Conservation (phyloP, 139 green algal genomes). For the Chloropicon primus region DNA sequence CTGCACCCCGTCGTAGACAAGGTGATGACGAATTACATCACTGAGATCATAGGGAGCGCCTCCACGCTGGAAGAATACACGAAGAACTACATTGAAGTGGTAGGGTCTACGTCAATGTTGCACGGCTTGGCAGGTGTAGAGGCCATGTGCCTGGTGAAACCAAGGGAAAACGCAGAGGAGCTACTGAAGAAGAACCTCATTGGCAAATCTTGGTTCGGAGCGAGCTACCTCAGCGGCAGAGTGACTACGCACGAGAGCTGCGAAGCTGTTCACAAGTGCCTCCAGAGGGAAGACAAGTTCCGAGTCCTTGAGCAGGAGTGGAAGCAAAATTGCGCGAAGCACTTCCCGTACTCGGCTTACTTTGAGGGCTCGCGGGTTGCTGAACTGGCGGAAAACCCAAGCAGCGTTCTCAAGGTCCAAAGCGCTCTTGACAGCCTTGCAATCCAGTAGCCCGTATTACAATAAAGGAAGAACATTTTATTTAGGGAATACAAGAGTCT, state of each 20-base stretch:
- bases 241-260: conserved; percentile 17
- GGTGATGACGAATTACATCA: conserved; percentile 24
- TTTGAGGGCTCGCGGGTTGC: conserved; percentile 33
- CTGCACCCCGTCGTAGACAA: conserved; percentile 21
- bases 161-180: conserved; percentile 9
- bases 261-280: conserved; percentile 29
- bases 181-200: conserved; percentile 8
- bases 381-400: not conserved
- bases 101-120: conserved; percentile 22
- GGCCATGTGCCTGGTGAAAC: conserved; percentile 21
- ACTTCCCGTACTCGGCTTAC: conserved; percentile 38
- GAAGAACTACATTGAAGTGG: conserved; percentile 16
- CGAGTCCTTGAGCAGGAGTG: conserved; percentile 28
- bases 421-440: not conserved
- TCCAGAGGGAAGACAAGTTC: conserved; percentile 16
- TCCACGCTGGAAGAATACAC: conserved; percentile 14
- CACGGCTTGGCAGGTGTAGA: conserved; percentile 33
- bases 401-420: not conserved
- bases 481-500: no score
- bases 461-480: no score
- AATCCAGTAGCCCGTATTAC: no score
- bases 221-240: conserved; percentile 5
- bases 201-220: not conserved
- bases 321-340: conserved; percentile 20
- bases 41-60: conserved; percentile 28